Base-by-base conservation (phyloP, 2,329 filamentous ascomycete species). In the Arthrobotrys sphaeroides region DNA sequence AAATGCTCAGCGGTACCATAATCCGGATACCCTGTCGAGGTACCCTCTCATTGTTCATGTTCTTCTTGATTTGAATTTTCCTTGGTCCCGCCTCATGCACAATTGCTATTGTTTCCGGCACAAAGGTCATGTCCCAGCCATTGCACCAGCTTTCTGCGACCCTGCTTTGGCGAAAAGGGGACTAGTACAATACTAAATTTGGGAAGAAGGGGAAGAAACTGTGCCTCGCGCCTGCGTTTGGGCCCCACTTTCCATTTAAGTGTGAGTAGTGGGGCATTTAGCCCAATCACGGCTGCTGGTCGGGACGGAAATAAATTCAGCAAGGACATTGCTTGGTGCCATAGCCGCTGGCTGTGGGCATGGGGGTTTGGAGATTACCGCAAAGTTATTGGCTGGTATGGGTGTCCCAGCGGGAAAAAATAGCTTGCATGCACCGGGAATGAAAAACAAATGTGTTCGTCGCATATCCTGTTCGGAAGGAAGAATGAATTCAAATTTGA, bases 171-270 rank as follows among this genome's bases (percentile, higher is more conserved):
- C 22, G n/a, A n/a, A n/a, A n/a, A n/a, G n/a, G n/a, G n/a, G n/a
- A 12, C 28, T 22, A 12, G 49, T 55, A 6, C n/a, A n/a, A 22
- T 33, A 51, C 49, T 55, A 55, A 55, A 55, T 55, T 55, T 55
- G 49, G 49, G 49, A 6, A n/a, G n/a, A n/a, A n/a, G n/a, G 16
- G 22, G 28, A 13, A 12, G 22, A 36, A 38, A 36, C 49, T 55
- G 49, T 55, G 49, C 49, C 49, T 55, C 49, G 49, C 49, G 49
- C 49, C 49, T 55, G 49, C 49, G 49, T 55, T 31, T 55, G 49
- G 49, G 31, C 7, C 49, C 49, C 49, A 55, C 49, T 55, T 55
- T 33, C 49, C 49, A 7, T 38, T 5, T 36, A 20, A 10, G 18
- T 4, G 1, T 3, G 36, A 55, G 49, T 38, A n/a, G n/a, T n/a